Base-by-base conservation (phyloP, 208 protist species). In the Trypanosoma caninum region DNA sequence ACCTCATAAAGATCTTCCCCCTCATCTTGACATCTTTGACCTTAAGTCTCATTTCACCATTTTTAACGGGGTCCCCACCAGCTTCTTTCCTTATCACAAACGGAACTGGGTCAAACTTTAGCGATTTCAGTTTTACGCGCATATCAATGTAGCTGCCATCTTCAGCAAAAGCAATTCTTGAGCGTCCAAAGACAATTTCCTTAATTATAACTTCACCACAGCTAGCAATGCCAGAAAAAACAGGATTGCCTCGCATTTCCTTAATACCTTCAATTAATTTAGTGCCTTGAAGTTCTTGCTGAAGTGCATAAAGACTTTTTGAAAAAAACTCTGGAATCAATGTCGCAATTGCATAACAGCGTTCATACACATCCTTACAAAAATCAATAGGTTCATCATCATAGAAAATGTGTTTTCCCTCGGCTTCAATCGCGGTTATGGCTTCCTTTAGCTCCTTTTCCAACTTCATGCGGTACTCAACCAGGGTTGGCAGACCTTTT, bases 101-200 rank as follows among this genome's bases (percentile, higher is more conserved):
- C 31, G 68, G 25, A 33, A 88, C 57, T 18, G 79, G 61, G 4
- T 74, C 66, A 11, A 93, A 55, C 30, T 35, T 46, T 22, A 93
- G 10, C 18, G 55, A 47, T 51, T 77, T 75, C 25, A 80, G 22
- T 28, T 66, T 42, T 0, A 87, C 42, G 51, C 66, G 74, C 13
- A 84, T 25, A 38, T 28, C 33, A n/a, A 90, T 18, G 11, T 57
- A 54, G 9, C 56, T 69, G 18, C 80, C 80, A 33, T 82, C 59
- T 2, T 78, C 72, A 34, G 61, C 61, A 57, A 87, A 75, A 2
- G 3, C 14, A 1, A 62, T 42, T 23, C 45, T 60, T 25, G 74
- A 85, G 46, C 76, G 74, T 9, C 72, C 67, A 48, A 93, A 83
- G 30, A 22, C 13, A 1, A 89, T 40, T 16, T 61, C 38, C 11